A percentile compares a stretch with the other conserved stretches of the same genome.
Evolutionary conservation across 2,329 filamentous ascomycete genomes (phyloP).

Genomic region (Pseudogymnoascus sp.): DNA sequence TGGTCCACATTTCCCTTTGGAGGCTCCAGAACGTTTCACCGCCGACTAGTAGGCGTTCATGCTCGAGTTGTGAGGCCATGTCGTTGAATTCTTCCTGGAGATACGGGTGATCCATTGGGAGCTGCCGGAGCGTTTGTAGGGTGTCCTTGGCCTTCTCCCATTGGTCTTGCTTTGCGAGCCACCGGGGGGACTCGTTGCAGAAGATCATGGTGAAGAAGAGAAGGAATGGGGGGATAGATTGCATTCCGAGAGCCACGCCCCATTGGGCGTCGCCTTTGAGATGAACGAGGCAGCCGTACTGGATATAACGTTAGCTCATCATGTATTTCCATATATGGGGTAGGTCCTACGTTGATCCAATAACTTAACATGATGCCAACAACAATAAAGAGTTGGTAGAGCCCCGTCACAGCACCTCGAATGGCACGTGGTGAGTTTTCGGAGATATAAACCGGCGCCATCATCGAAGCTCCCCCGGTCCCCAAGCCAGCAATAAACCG

Average conservation of each 20-base stretch:
- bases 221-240: slow-evolving; percentile 47
- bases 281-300: not conserved
- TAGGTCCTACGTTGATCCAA: not conserved
- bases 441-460: not conserved
- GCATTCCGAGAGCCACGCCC: slow-evolving; percentile 47
- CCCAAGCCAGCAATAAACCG: slow-evolving; percentile 39
- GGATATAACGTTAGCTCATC: not conserved
- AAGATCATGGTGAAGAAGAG: slow-evolving; percentile 54
- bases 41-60: slow-evolving; percentile 49
- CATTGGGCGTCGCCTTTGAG: slow-evolving; percentile 46
- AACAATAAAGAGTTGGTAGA: slow-evolving; percentile 5
- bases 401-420: not conserved
- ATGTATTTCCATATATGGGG: not conserved
- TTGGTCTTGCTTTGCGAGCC: slow-evolving; percentile 55
- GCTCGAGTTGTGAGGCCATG: slow-evolving; percentile 54
- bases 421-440: not conserved
- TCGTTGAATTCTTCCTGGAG: slow-evolving; percentile 53
- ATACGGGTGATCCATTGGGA: slow-evolving; percentile 46
- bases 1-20: slow-evolving; percentile 24
- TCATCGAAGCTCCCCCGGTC: slow-evolving; percentile 32
- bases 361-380: not conserved
- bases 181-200: slow-evolving; percentile 58
- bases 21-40: slow-evolving; percentile 31
- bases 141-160: slow-evolving; percentile 55
- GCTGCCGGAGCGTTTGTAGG: slow-evolving; percentile 48